Evolutionary conservation across 139 green algal species (phyloP).

Genomic region (Marvania coccoides): DNA sequence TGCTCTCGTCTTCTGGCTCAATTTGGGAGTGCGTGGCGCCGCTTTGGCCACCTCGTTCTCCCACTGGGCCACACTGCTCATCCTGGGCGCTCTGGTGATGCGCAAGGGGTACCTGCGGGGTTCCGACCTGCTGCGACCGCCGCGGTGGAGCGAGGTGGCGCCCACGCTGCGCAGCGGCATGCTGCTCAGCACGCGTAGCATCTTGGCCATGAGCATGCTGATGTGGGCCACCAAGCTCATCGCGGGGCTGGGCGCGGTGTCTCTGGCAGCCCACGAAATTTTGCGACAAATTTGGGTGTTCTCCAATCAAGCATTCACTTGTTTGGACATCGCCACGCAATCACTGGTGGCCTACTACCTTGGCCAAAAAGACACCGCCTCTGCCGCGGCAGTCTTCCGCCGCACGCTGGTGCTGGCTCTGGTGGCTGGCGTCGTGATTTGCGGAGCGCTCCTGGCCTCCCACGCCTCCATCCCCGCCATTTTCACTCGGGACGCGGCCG

Average conservation of each 20-base stretch:
- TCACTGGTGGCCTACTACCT: slow-evolving; percentile 25
- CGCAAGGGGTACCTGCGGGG: slow-evolving; percentile 5
- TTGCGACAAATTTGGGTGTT: slow-evolving; percentile 28
- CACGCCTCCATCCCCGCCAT: slow-evolving; percentile 5
- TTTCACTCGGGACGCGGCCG: slow-evolving; percentile 24
- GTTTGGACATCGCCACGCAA: slow-evolving; percentile 32
- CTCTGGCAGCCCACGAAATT: slow-evolving; percentile 29
- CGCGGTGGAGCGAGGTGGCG: slow-evolving; percentile 11
- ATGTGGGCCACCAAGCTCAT: slow-evolving; percentile 24
- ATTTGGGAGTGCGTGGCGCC: slow-evolving; percentile 51
- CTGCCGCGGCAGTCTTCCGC: slow-evolving; percentile 16
- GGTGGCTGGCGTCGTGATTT: slow-evolving; percentile 10
- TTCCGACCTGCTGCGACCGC: slow-evolving; percentile 13
- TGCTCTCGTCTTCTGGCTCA: slow-evolving; percentile 38
- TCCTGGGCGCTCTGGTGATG: slow-evolving; percentile 28
- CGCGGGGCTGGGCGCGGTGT: slow-evolving; percentile 21
- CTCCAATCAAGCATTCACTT: slow-evolving; percentile 22
- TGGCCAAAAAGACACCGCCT: slow-evolving; percentile 8
- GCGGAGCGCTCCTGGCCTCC: background rate
- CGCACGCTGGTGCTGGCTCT: slow-evolving; percentile 17
- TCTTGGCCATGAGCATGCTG: slow-evolving; percentile 27
- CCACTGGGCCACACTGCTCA: slow-evolving; percentile 33
- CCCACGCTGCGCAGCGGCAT: slow-evolving; percentile 24
- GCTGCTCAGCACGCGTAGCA: slow-evolving; percentile 17
- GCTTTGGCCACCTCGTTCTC: slow-evolving; percentile 57